Evolutionary conservation across 176 grass and related monocot species (phyloP), one percentile per base, ranked within the genome.

Genomic region (Oryza longistaminata): DNA sequence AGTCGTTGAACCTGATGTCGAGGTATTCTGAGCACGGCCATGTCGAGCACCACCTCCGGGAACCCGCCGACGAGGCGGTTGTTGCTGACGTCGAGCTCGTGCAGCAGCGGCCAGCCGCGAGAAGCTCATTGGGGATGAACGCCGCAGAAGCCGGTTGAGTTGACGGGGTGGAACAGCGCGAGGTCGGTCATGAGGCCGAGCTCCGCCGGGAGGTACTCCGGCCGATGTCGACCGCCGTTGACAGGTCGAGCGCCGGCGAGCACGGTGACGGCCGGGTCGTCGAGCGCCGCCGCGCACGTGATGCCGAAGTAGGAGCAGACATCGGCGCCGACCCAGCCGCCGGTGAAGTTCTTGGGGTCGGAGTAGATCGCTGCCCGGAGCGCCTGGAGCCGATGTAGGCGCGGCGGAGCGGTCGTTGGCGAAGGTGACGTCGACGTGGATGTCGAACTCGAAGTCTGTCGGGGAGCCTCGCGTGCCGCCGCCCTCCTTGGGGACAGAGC

Each of bases 1-100:
- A 97, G 81, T 94, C 80, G 31, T 97, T 97, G 87, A 76, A 97
- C 12, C 94, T 83, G 15, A 97, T 2, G 75, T 97, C 94, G 22
- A 97, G 87, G 81, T 92, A 97, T 26, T 75, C n/a, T 86, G 64
- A 97, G 87, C 25, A 83, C 53, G 0, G 91, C 91, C 5, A 92
- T 73, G 10, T 68, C n/a, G 1, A 97, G 27, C 8, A 92, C 85
- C 12, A 87, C 89, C 71, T 0, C 35, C 0, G 91, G 91, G 61
- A 97, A 97, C 3, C 2, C 42, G 1, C 94, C 94, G 31, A 97
- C 94, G 21, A 97, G 82, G n/a, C 94, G 91, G 82, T 97, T 97
- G 78, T 97, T 97, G 79, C 91, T 97, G 17, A 94, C 87, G 58
- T 97, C 94, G 69, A 97, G 62, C 87, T 94, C 94, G 39, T 93